Conservation (phyloP, 2,329 filamentous ascomycete genomes). For the Sporothrix variecibatus region DNA sequence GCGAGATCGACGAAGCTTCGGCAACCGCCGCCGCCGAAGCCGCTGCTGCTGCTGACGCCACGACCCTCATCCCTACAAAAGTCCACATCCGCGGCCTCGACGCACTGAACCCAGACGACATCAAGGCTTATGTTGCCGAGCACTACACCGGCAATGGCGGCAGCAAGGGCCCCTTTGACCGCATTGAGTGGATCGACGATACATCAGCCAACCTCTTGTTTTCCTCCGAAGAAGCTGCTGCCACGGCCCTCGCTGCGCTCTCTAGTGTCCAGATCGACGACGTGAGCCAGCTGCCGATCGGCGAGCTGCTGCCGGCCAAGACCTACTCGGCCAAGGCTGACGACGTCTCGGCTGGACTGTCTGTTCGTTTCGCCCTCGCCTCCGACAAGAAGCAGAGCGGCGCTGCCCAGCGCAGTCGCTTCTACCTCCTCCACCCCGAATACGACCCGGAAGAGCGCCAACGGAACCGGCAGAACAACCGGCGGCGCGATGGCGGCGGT, state of each 20-base stretch:
- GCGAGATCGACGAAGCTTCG: conserved; percentile 33
- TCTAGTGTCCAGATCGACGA: conserved; percentile 50
- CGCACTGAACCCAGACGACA: conserved; percentile 75
- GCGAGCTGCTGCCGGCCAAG: conserved; percentile 71
- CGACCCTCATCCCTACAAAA: conserved; percentile 55
- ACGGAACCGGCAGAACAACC: conserved; percentile 49
- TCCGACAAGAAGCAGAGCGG: conserved; percentile 78
- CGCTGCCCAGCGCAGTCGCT: conserved; percentile 79
- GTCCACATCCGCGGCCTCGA: conserved; percentile 85
- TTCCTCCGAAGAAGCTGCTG: conserved; percentile 53
- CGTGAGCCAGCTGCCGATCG: conserved; percentile 55
- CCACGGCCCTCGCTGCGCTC: conserved; percentile 58
- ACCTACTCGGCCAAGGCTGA: conserved; percentile 67
- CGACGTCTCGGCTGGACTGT: conserved; percentile 66
- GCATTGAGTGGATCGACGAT: conserved; percentile 95
- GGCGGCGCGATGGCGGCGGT: conserved; percentile 43
- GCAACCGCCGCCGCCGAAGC: conserved; percentile 22
- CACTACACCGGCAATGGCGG: conserved; percentile 59
- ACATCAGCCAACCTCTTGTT: conserved; percentile 86
- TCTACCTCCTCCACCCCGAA: conserved; percentile 90
- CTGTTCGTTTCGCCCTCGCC: conserved; percentile 71
- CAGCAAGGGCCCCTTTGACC: conserved; percentile 54
- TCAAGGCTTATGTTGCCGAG: conserved; percentile 72
- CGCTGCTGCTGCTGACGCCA: conserved; percentile 6
- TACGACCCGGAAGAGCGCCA: conserved; percentile 77